Evolutionary conservation across 2,329 filamentous ascomycete species (phyloP), one percentile per base, ranked within the genome.

Genomic region (Elsinoe necatrix): DNA sequence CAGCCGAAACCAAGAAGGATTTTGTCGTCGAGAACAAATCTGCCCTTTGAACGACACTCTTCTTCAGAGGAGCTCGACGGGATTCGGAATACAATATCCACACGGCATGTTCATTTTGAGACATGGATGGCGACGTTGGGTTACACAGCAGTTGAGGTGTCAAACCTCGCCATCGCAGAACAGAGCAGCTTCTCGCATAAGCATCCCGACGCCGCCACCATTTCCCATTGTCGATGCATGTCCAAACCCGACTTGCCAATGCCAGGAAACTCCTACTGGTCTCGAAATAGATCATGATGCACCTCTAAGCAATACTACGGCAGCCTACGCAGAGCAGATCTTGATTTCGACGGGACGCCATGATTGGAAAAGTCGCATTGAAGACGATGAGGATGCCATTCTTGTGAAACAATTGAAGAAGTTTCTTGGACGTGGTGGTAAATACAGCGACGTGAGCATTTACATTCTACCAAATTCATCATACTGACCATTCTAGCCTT

Each of bases 331-430:
- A 1, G 85, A 95, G 70, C 90, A 96, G 63, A 80, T 96, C 2
- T 71, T 97, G 8, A 77, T 96, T 12, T 91, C 86, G 60, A 95
- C 90, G 0, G 90, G 89, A 3, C 81, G 83, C 59, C 73, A 78
- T 27, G 87, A 95, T 72, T 96, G 91, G 91, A 76, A 78, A 25
- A 91, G 86, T 66, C 81, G 82, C 57, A 95, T 96, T 60, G 90
- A 95, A 68, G 84, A 95, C 45, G 89, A 95, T 59, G 81, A 85
- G 14, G 68, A 72, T 2, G 68, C 75, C 23, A 71, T 70, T 12
- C 76, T 91, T 16, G 83, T 85, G 4, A 82, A 85, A 35, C 84
- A 87, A 56, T 69, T 96, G 58, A 92, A 88, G 68, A 78, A 65
- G 45, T 63, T 72, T 2, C 64, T 77, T 16, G 71, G 72, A 4